Evolutionary conservation across 768 basidiomycete genomes (phyloP).

Genomic region (Lentinula lateritia): DNA sequence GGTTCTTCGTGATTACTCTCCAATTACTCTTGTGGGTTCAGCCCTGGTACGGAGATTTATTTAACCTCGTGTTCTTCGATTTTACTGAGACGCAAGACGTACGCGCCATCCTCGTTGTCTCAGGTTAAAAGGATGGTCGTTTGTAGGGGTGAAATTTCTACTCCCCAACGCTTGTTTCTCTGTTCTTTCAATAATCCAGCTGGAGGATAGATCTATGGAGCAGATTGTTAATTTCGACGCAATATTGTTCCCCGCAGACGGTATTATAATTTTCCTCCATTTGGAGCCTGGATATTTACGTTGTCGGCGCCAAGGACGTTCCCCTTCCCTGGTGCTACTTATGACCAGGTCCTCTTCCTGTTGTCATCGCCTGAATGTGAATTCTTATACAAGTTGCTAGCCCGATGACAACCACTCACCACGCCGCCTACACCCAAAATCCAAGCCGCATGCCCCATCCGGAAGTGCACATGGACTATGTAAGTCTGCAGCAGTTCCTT

Average conservation of each 20-base stretch:
- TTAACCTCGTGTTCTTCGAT: slow-evolving; percentile 26
- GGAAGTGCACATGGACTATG: slow-evolving; percentile 81
- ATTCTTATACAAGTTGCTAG: slow-evolving; percentile 17
- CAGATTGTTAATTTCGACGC: slow-evolving; percentile 60
- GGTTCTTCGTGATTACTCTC: not conserved
- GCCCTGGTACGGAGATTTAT: slow-evolving; percentile 11
- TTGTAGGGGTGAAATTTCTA: not conserved
- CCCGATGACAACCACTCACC: slow-evolving; percentile 39
- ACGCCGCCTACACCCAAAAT: slow-evolving; percentile 36
- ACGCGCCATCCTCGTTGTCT: slow-evolving; percentile 8
- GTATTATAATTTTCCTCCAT: slow-evolving; percentile 17
- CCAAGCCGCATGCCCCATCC: slow-evolving; percentile 73
- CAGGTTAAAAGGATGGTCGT: slow-evolving; percentile 18
- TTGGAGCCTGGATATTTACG: not conserved
- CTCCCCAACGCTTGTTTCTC: not conserved
- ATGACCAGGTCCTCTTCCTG: slow-evolving; percentile 55
- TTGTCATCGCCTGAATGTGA: not conserved
- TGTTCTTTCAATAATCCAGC: not conserved
- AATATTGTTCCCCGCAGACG: slow-evolving; percentile 75
- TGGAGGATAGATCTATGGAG: slow-evolving; percentile 43
- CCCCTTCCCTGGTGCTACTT: slow-evolving; percentile 65
- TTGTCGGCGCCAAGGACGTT: slow-evolving; percentile 40
- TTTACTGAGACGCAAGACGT: slow-evolving; percentile 5
- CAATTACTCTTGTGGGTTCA: not conserved
- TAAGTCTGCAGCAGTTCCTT: slow-evolving; percentile 16